Evolutionary conservation across 768 basidiomycete species (phyloP), one percentile per base, ranked within the genome.

Genomic region (Mycena albidolilacea): DNA sequence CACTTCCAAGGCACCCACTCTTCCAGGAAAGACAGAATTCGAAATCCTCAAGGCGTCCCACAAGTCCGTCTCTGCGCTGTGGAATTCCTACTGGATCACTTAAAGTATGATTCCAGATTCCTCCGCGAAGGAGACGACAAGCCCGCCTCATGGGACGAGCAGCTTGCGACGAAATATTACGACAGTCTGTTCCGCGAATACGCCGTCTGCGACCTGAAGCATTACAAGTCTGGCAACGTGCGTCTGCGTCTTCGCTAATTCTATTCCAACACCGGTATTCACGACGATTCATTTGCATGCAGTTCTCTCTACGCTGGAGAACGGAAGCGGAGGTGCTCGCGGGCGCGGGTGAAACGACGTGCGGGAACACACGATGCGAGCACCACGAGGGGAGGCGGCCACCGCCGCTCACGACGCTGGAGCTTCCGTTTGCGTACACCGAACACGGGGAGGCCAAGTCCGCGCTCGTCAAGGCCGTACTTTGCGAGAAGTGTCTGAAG

Each of bases 301-400:
- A 97, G 92, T 93, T 99, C 79, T 91, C 96, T 0, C 87, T 99
- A 6, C 92, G 97, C 15, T 99, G 97, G 97, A 87, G 97, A 43
- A 97, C 97, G 0, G 97, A 98, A 78, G 84, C 87, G 2, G 97
- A 99, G 82, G 97, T 98, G 15, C 84, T 99, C 3, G 89, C 90
- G 0, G 95, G 94, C 30, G 89, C 91, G 3, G 97, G 97, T 3
- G 95, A 98, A 80, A 88, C 90, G 5, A 94, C 95, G 0, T 99
- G 97, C 78, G 97, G 90, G 1, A 97, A 97, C 74, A 90, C 95
- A 23, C 94, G 97, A 30, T 99, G 97, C 79, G 82, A 86, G 62
- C 87, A 88, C 75, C 93, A 97, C 73, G 83, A 86, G 41, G 39
- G 63, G 64, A 43, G 52, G 48, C 71, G 77, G 38, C 63, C 77